Conservation (phyloP, 2,329 filamentous ascomycete genomes). For the Venturia carpophila region DNA sequence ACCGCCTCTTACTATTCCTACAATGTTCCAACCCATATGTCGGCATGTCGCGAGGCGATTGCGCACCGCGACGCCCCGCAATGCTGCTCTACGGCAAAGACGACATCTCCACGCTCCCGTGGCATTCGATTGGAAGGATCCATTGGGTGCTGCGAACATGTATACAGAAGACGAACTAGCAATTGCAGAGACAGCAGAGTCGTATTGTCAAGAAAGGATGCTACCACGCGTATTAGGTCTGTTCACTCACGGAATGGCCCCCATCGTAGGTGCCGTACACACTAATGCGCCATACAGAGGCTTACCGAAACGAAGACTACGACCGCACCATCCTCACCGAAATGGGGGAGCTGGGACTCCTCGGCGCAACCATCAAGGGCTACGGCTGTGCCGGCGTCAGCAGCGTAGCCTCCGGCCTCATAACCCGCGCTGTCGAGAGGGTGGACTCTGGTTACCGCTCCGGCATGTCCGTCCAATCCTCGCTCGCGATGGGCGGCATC, state of each 20-base stretch:
- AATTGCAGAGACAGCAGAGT: conserved; percentile 81
- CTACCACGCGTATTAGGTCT: conserved; percentile 77
- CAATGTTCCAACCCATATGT: conserved; percentile 39
- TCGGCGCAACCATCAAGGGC: conserved; percentile 78
- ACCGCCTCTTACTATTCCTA: conserved; percentile 17
- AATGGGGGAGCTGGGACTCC: conserved; percentile 86
- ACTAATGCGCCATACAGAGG: conserved; percentile 47
- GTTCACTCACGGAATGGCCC: conserved; percentile 14
- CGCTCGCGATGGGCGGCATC: conserved; percentile 88
- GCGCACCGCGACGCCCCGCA: conserved; percentile 24
- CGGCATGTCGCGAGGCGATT: conserved; percentile 36
- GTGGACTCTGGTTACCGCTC: conserved; percentile 89
- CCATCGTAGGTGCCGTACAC: conserved; percentile 16
- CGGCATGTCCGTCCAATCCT: conserved; percentile 89
- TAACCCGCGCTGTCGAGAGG: conserved; percentile 82
- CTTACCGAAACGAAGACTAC: conserved; percentile 79
- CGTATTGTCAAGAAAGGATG: conserved; percentile 88
- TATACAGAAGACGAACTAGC: conserved; percentile 86
- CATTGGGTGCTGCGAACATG: conserved; percentile 64
- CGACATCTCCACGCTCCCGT: conserved; percentile 18
- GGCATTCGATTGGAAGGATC: conserved; percentile 85
- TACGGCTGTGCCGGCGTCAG: conserved; percentile 85
- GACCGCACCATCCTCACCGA: conserved; percentile 78
- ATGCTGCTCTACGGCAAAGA: conserved; percentile 23
- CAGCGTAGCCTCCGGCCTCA: conserved; percentile 79